Evolutionary conservation across 2,329 filamentous ascomycete species (phyloP), one percentile per base, ranked within the genome.

Genomic region (Ceratocystis huliohia): DNA sequence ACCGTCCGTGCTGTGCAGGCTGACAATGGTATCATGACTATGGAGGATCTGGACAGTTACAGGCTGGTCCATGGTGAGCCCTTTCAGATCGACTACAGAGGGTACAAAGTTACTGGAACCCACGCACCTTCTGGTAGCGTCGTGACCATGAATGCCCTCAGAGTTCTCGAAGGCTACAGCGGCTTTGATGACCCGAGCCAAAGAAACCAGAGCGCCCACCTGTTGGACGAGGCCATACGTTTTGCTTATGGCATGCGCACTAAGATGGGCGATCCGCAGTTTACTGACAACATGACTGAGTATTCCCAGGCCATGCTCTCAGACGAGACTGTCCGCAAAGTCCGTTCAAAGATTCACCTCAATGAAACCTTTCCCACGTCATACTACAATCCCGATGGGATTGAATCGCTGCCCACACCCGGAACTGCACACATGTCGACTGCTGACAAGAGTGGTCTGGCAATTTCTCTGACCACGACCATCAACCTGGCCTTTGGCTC

Each of bases 401-500:
- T 81, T 3, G 78, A 81, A 67, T 78, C 77, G 6, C 70, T 81
- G 8, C 75, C 79, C 5, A 93, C 88, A 0, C 85, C 84, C 0
- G 87, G 87, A 0, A 90, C 87, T 0, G 84, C 82, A 1, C 87
- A 89, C 61, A 73, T 89, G 1, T 85, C 89, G 0, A 77, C 84
- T 0, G 84, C 85, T 1, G 91, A 96, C 73, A 76, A 78, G 50
- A 82, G 80, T 1, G 91, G 91, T 0, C 75, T 96, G 70, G 82
- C 88, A 7, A 81, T 95, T 63, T 88, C 88, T 0, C 78, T 91
- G 1, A 95, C 91, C 0, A 91, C 89, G 0, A 95, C 91, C 0
- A 78, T 95, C 68, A 96, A 96, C 73, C 78, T 91, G 6, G 78
- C 89, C 1, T 96, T 95, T 70, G 91, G 91, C 10, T 89, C 85